Conservation (phyloP, 192 early-diverging fungal species). For the Coemansia sp. region DNA sequence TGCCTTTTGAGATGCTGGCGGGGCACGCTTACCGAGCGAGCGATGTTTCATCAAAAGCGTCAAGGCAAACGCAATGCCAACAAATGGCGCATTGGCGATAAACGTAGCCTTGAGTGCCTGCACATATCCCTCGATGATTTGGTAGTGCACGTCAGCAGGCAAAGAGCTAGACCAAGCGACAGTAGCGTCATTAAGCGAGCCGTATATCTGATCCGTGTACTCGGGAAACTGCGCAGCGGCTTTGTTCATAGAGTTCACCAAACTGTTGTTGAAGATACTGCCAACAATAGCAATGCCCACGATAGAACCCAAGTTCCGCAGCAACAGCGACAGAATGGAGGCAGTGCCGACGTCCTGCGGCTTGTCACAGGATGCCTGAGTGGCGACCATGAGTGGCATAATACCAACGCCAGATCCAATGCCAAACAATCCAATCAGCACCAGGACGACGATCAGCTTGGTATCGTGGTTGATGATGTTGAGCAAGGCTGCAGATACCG, state of each 20-base stretch:
- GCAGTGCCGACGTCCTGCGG: slow-evolving; percentile 28
- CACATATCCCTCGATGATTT: slow-evolving; percentile 23
- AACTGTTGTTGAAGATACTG: slow-evolving; percentile 37
- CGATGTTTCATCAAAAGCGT: slow-evolving; percentile 26
- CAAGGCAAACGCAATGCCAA: slow-evolving; percentile 23
- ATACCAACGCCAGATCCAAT: slow-evolving; percentile 24
- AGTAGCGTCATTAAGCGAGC: slow-evolving; percentile 18
- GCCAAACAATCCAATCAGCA: slow-evolving; percentile 31
- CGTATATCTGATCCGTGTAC: slow-evolving; percentile 9
- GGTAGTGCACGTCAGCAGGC: slow-evolving; percentile 9
- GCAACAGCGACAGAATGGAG: slow-evolving; percentile 17
- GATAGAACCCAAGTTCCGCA: slow-evolving; percentile 31
- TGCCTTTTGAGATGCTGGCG: background rate
- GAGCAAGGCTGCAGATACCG: slow-evolving; percentile 20
- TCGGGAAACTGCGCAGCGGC: slow-evolving; percentile 19
- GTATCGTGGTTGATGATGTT: slow-evolving; percentile 25
- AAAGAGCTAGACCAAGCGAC: slow-evolving; percentile 21
- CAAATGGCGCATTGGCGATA: slow-evolving; percentile 38
- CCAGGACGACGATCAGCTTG: slow-evolving; percentile 13
- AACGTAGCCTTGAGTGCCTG: slow-evolving; percentile 24
- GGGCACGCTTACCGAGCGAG: slow-evolving; percentile 13
- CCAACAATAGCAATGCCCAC: slow-evolving; percentile 35
- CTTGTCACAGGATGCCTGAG: slow-evolving; percentile 20
- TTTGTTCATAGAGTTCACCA: slow-evolving; percentile 6
- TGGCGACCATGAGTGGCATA: slow-evolving; percentile 31